Base-by-base conservation (phyloP, 2,329 filamentous ascomycete genomes). In the Truncatella angustata region DNA sequence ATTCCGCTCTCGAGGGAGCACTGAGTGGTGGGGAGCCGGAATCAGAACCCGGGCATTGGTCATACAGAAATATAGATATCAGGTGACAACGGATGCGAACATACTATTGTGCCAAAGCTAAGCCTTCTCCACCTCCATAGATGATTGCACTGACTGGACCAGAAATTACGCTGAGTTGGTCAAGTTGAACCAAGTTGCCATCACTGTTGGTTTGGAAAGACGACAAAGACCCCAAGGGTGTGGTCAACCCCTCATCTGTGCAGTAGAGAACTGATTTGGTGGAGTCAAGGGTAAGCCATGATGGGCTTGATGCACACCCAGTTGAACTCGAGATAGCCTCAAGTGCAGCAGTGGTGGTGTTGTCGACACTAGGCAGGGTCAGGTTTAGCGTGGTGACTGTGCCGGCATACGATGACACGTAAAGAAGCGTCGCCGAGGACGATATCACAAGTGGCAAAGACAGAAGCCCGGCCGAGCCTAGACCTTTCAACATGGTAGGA, bases 261-360 rank as follows among this genome's bases (percentile, higher is more conserved):
- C 82, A 86, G 67, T 79, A 82, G 7, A 86, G 68, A 4, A 72
- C 64, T 16, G 70, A 68, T 50, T 73, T 71, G 30, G 67, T 56
- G 45, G 70, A 61, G 59, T 81, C 77, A 20, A 82, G 70, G 18
- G 80, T 81, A 44, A 86, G 68, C 81, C 82, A 87, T 10, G 80
- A 77, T 2, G 82, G 78, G 54, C 74, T 78, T 1, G 70, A 64
- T 5, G 71, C 76, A 63, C 82, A 85, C 23, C 68, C 68, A 11
- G 45, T 40, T 35, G 48, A 51, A 14, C 35, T 50, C 28, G 73
- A 72, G 16, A 78, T 65, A 18, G 66, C 61, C 58, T 70, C 66
- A 54, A 85, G 73, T 51, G 60, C 60, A 55, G 65, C 59, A 35
- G 54, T 50, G 50, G 58, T 52, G 56, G n/a, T n/a, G n/a, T 56